phyloP scores from a whole-genome alignment of 179 eudicot species.

The Spinacia oleracea region DNA sequence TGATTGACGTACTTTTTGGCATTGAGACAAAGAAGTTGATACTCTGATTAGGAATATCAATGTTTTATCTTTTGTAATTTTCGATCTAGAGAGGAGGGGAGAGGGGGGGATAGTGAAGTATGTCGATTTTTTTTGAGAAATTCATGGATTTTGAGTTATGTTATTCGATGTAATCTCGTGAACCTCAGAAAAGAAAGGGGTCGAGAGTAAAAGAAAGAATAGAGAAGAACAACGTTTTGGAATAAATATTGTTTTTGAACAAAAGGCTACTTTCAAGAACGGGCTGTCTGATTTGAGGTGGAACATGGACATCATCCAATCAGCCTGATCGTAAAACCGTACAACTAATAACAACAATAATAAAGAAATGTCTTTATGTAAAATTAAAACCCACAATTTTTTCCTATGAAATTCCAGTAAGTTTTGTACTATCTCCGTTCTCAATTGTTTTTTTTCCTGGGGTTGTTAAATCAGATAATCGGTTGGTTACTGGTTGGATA shows the following conservation, averaged over 20 bases:
- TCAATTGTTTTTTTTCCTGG: no score
- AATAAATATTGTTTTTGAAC: background rate
- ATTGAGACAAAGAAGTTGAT: background rate
- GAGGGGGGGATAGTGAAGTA: background rate
- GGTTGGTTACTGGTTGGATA: no score
- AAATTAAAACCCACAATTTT: no score
- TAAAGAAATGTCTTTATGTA: no score
- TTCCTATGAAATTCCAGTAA: no score
- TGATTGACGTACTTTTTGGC: background rate
- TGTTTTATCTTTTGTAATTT: background rate
- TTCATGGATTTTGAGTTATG: background rate
- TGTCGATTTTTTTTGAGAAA: background rate
- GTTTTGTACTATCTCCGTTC: no score
- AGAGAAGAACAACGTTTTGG: background rate
- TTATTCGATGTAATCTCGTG: background rate
- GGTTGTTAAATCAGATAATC: no score
- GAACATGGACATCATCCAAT: no score
- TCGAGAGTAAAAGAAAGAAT: background rate
- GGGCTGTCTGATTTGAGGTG: no score
- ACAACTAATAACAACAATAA: no score
- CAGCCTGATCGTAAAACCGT: no score
- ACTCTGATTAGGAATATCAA: background rate
- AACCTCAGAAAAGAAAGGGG: background rate
- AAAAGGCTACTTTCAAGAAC: conserved; percentile 56
- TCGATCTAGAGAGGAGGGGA: background rate